Evolutionary conservation across 192 early-diverging fungal genomes (phyloP).

Genomic region (Thamnidium elegans): DNA sequence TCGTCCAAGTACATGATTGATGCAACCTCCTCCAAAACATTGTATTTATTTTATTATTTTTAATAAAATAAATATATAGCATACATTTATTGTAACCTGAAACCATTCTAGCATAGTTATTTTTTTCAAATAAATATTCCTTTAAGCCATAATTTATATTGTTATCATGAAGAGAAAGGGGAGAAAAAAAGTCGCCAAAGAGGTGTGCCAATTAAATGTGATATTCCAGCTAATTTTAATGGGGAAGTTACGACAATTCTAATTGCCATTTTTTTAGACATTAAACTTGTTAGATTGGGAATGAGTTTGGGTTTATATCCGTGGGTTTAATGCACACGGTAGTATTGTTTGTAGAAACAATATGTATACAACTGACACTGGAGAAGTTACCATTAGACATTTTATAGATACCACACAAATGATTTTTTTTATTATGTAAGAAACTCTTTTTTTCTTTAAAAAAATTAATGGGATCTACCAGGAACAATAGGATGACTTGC

Average conservation of each 20-base stretch:
- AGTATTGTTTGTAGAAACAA: conserved; percentile 49
- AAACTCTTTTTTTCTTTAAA: conserved; percentile 8
- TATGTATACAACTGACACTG: conserved; percentile 29
- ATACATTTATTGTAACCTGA: no score
- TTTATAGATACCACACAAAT: conserved; percentile 47
- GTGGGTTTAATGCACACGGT: conserved; percentile 49
- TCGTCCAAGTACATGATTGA: no score
- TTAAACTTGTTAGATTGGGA: conserved; percentile 46
- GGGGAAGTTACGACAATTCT: no score
- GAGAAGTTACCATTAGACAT: conserved; percentile 45
- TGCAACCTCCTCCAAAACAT: not conserved
- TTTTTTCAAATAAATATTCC: no score
- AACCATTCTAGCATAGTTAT: no score
- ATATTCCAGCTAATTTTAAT: no score
- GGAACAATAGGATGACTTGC: conserved; percentile 33
- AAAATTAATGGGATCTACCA: conserved; percentile 29
- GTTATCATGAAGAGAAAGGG: no score
- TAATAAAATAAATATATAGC: no score
- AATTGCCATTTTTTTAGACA: no score
- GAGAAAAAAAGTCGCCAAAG: no score
- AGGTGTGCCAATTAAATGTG: no score
- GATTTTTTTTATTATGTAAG: not conserved
- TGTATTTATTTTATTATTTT: conserved; percentile 1
- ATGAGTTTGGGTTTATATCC: conserved; percentile 43
- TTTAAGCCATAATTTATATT: no score